phyloP scores from a whole-genome alignment of 768 basidiomycete species.

The Xerocomus brunneocitrinus region DNA sequence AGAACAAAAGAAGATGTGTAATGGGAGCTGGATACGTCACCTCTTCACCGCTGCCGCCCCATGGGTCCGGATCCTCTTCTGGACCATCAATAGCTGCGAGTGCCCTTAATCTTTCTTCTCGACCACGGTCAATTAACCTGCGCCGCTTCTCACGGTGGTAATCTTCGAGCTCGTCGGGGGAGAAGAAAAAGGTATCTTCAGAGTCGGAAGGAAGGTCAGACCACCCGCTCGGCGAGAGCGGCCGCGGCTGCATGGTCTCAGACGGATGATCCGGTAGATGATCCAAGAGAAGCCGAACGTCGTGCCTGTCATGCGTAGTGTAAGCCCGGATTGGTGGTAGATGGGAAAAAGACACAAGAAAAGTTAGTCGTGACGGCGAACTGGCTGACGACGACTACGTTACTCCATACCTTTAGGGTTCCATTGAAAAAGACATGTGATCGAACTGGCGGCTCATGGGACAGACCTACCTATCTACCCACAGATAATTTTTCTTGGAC shows the following conservation, averaged over 20 bases:
- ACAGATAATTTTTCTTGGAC: constrained; percentile 33
- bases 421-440: constrained; percentile 2
- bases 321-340: constrained; percentile 16
- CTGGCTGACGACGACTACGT: constrained; percentile 5
- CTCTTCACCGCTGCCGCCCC: constrained; percentile 73
- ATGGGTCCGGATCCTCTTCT: constrained; percentile 42
- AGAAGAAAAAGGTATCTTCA: constrained; percentile 82
- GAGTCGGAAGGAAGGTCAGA: constrained; percentile 80
- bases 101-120: constrained; percentile 65
- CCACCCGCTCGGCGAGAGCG: constrained; percentile 63
- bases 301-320: constrained; percentile 52
- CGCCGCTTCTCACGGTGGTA: constrained; percentile 66
- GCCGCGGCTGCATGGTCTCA: constrained; percentile 4
- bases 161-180: constrained; percentile 60
- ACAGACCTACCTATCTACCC: constrained; percentile 81
- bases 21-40: constrained; percentile 28
- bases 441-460: constrained; percentile 10
- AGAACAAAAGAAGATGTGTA: not conserved
- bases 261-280: constrained; percentile 29
- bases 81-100: constrained; percentile 42
- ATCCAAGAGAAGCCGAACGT: constrained; percentile 72
- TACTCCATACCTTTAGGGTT: constrained; percentile 9
- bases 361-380: constrained; percentile 2
- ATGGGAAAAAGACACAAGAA: constrained; percentile 16
- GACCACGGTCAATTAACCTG: constrained; percentile 49